Conservation (phyloP, 2,329 filamentous ascomycete genomes). For the Cryphonectria radicalis region DNA sequence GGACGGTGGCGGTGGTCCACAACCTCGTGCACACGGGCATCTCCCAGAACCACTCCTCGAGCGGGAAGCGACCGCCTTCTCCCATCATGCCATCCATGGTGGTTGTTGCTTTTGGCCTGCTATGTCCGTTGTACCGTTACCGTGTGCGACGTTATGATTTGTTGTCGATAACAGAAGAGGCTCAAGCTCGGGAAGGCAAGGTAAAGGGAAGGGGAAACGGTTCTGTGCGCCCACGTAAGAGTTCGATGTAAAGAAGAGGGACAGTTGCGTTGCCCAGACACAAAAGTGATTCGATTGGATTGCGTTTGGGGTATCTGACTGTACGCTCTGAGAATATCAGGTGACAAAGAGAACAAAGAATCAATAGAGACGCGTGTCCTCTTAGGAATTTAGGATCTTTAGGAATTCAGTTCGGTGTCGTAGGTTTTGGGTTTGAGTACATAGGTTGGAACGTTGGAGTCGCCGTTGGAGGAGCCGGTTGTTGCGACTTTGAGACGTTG, state of each 20-base stretch:
- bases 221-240: not conserved
- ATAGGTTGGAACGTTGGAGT: not conserved
- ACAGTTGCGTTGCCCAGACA: not conserved
- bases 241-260: not conserved
- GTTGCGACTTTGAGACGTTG: not conserved
- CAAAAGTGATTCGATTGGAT: not conserved
- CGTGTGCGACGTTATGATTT: conserved; percentile 10
- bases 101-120: not conserved
- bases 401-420: conserved; percentile 6
- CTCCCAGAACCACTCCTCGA: conserved; percentile 98
- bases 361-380: not conserved
- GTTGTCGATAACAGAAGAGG: not conserved
- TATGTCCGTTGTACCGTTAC: conserved; percentile 4
- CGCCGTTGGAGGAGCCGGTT: conserved; percentile 1
- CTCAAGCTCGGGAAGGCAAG: not conserved
- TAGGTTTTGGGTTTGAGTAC: not conserved
- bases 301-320: not conserved
- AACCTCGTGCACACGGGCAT: conserved; percentile 95
- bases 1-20: conserved; percentile 93
- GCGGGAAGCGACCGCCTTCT: conserved; percentile 69
- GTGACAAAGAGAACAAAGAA: not conserved
- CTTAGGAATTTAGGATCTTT: not conserved
- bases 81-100: conserved; percentile 62
- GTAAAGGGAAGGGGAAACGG: not conserved
- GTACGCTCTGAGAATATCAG: not conserved